Percentiles rank a stretch among this genome's conserved stretches.
phyloP scores from a whole-genome alignment of 208 protist genomes.

The Trypanosoma vivax region DNA sequence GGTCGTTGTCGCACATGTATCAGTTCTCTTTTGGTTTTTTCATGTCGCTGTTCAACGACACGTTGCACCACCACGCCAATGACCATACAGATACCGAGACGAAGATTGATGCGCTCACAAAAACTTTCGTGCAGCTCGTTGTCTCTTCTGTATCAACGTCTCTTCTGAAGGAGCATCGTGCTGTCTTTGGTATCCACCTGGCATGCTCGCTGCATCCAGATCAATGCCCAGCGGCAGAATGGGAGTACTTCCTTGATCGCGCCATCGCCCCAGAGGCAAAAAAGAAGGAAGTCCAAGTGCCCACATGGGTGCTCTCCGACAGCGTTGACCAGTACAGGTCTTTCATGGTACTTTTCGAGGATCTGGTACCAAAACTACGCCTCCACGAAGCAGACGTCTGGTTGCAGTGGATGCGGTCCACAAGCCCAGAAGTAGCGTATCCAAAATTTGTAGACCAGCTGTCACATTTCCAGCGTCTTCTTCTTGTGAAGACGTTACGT shows the following conservation, averaged over 20 bases:
- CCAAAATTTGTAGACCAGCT: slow-evolving; percentile 86
- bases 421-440: slow-evolving; percentile 84
- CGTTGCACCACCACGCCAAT: slow-evolving; percentile 59
- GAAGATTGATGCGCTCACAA: slow-evolving; percentile 74
- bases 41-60: slow-evolving; percentile 75
- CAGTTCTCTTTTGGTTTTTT: slow-evolving; percentile 93
- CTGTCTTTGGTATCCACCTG: slow-evolving; percentile 94
- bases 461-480: slow-evolving; percentile 91
- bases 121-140: slow-evolving; percentile 78
- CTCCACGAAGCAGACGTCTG: slow-evolving; percentile 88
- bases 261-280: slow-evolving; percentile 44
- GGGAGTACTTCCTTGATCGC: slow-evolving; percentile 91
- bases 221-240: slow-evolving; percentile 70
- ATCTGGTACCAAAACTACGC: slow-evolving; percentile 60
- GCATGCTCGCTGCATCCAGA: slow-evolving; percentile 68
- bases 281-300: slow-evolving; percentile 62
- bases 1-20: slow-evolving; percentile 96
- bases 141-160: slow-evolving; percentile 80
- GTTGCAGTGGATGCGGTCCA: slow-evolving; percentile 85
- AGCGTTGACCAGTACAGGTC: slow-evolving; percentile 65
- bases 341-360: slow-evolving; percentile 73
- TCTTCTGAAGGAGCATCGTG: slow-evolving; percentile 94
- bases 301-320: slow-evolving; percentile 86
- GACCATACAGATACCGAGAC: slow-evolving; percentile 73
- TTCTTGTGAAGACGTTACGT: slow-evolving; percentile 93